Conservation (phyloP, 805 yeast genomes). For the Lipomyces kockii region DNA sequence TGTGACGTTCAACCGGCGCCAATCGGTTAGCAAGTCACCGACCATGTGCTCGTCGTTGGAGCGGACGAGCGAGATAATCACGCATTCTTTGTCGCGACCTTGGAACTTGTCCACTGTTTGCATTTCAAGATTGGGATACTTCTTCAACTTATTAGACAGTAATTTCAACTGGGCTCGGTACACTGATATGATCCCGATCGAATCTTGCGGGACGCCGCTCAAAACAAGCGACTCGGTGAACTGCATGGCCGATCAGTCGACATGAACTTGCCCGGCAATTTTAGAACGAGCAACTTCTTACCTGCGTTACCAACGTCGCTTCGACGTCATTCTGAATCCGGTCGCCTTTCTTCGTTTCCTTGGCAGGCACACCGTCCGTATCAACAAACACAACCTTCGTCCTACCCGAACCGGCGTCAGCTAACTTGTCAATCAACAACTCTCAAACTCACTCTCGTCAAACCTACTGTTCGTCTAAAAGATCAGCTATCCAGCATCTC, state of each 20-base stretch:
- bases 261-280: too few species aligned
- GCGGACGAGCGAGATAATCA: slow-evolving; percentile 86
- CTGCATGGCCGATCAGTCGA: background rate
- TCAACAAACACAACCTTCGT: slow-evolving; percentile 73
- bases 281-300: background rate
- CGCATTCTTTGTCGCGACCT: slow-evolving; percentile 92
- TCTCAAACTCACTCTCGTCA: slow-evolving; percentile 13
- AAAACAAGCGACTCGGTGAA: slow-evolving; percentile 61
- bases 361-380: slow-evolving; percentile 69
- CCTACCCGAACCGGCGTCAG: slow-evolving; percentile 14
- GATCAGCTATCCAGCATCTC: slow-evolving; percentile 59
- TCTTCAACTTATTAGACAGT: slow-evolving; percentile 47
- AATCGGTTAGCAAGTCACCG: slow-evolving; percentile 81
- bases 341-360: slow-evolving; percentile 63
- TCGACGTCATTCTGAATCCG: slow-evolving; percentile 76
- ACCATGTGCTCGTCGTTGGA: slow-evolving; percentile 68
- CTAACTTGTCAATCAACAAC: background rate
- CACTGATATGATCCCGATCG: slow-evolving; percentile 87
- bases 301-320: slow-evolving; percentile 62
- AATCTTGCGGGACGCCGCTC: slow-evolving; percentile 62
- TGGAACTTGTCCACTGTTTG: slow-evolving; percentile 95
- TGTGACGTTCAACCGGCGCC: slow-evolving; percentile 94
- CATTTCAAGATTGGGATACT: slow-evolving; percentile 62
- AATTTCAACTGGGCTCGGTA: slow-evolving; percentile 77
- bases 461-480: slow-evolving; percentile 55